Conservation (phyloP, 768 basidiomycete genomes). For the Tricholoma hemisulphureum region DNA sequence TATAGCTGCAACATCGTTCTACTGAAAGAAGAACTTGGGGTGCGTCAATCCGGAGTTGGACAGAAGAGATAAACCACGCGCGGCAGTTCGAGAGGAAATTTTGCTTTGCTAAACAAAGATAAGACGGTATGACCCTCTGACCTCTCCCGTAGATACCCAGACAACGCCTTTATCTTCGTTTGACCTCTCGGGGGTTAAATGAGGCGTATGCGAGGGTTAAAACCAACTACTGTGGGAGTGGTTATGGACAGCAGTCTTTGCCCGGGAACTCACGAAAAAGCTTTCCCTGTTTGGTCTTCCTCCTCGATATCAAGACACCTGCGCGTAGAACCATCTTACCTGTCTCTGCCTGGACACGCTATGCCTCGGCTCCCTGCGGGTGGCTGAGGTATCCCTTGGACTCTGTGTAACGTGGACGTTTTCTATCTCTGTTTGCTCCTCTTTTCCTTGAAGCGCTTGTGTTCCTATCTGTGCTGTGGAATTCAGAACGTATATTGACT, state of each 20-base stretch:
- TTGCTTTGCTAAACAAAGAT: neutral
- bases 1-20: constrained; percentile 7
- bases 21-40: constrained; percentile 4
- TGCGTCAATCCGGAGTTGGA: constrained; percentile 9
- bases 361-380: constrained; percentile 34
- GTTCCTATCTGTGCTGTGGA: constrained; percentile 28
- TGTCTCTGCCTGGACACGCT: constrained; percentile 53
- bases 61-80: constrained; percentile 10
- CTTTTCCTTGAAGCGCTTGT: constrained; percentile 54
- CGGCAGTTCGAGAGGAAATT: constrained; percentile 10
- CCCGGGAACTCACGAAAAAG: constrained; percentile 18
- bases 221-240: constrained; percentile 10
- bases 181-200: neutral
- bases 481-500: constrained; percentile 44
- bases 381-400: constrained; percentile 39
- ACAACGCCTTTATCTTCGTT: neutral
- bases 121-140: neutral
- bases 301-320: constrained; percentile 36
- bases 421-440: constrained; percentile 21
- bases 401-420: constrained; percentile 24
- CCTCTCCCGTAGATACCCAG: neutral
- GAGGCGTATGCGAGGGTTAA: neutral
- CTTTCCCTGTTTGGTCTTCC: constrained; percentile 22
- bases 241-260: constrained; percentile 38
- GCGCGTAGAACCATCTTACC: constrained; percentile 50